Evolutionary conservation across 2,329 filamentous ascomycete genomes (phyloP).

Genomic region (Geoglossum cookeanum): DNA sequence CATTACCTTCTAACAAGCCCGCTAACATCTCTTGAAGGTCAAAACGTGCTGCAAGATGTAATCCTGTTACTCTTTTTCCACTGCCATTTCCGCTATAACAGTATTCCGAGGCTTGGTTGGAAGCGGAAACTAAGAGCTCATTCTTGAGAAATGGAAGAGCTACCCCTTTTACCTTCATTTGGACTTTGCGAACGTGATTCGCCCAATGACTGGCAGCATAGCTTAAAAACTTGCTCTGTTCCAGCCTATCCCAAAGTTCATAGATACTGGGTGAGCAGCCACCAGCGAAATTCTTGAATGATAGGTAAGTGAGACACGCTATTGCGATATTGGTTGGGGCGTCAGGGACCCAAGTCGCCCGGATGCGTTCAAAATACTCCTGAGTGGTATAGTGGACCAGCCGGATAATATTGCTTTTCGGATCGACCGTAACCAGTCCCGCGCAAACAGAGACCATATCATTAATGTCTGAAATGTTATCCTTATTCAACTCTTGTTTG

Average conservation of each 20-base stretch:
- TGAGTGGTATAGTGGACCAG: constrained; percentile 18
- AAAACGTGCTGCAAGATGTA: no score
- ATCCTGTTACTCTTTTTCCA: no score
- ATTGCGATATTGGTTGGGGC: constrained; percentile 1
- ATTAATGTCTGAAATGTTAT: neutral
- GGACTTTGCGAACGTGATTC: no score
- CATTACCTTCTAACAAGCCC: no score
- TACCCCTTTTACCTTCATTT: no score
- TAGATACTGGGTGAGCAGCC: neutral
- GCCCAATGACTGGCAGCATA: neutral
- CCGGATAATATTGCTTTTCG: constrained; percentile 14
- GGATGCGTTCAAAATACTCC: constrained; percentile 16
- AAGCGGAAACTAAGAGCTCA: no score
- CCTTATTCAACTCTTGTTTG: neutral
- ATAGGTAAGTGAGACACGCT: neutral
- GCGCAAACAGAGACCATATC: constrained; percentile 13
- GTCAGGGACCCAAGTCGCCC: constrained; percentile 7
- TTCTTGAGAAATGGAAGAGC: no score
- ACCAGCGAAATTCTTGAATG: neutral
- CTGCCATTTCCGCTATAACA: no score
- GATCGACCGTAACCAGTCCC: constrained; percentile 18
- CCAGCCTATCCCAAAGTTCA: neutral
- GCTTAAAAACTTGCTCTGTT: neutral
- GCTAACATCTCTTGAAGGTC: no score
- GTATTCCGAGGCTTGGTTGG: no score